phyloP scores from a whole-genome alignment of 805 yeast species.

The Scheffersomyces stipitis region DNA sequence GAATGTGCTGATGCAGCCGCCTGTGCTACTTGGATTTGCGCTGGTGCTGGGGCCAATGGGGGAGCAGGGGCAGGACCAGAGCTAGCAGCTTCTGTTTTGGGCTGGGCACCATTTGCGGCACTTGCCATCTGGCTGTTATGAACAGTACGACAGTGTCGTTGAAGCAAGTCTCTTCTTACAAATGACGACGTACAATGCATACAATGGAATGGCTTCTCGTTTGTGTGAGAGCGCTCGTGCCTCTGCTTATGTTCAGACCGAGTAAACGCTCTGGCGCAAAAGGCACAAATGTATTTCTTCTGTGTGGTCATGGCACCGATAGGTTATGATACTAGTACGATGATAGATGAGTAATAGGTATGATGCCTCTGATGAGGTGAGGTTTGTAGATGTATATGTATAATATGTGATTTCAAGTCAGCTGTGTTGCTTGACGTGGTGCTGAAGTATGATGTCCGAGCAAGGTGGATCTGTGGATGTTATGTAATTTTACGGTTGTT shows the following conservation, averaged over 20 bases:
- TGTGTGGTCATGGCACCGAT: conserved; percentile 51
- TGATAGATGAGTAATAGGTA: too few species aligned
- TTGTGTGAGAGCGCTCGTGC: conserved; percentile 92
- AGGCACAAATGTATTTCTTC: conserved; percentile 72
- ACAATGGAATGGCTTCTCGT: conserved; percentile 85
- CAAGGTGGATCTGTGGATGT: too few species aligned
- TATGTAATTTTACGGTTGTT: too few species aligned
- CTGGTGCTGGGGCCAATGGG: background rate
- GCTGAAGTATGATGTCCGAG: too few species aligned
- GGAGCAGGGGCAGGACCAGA: background rate
- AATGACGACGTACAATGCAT: conserved; percentile 67
- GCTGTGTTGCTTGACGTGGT: too few species aligned
- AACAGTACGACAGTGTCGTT: conserved; percentile 77
- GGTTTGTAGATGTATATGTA: too few species aligned
- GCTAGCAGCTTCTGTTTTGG: background rate
- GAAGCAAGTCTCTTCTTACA: conserved; percentile 74
- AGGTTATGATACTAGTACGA: too few species aligned
- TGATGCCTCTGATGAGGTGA: too few species aligned
- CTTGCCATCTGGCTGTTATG: conserved; percentile 42
- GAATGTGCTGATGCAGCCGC: too few species aligned
- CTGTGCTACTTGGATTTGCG: too few species aligned
- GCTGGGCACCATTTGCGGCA: background rate
- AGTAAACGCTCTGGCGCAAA: conserved; percentile 88
- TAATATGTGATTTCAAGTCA: too few species aligned
- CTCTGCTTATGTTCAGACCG: conserved; percentile 91